Percentiles rank a stretch among this genome's conserved stretches.
phyloP scores from a whole-genome alignment of 305 asterid genomes.

The Ilex paraguariensis region DNA sequence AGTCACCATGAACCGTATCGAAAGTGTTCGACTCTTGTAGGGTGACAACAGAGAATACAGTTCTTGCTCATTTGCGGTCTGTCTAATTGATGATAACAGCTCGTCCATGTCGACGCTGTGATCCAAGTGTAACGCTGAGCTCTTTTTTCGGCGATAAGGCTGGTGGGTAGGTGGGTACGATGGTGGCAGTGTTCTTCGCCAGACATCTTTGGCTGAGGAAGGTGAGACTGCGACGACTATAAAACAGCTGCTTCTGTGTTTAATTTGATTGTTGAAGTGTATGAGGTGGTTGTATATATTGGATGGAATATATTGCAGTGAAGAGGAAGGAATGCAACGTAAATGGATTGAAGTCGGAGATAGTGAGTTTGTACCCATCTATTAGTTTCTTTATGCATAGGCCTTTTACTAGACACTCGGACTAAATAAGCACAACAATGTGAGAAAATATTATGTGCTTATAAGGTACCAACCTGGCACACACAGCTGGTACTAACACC shows the following conservation, averaged over 20 bases:
- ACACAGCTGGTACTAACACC: no score
- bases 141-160: slow-evolving; percentile 29
- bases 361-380: no score
- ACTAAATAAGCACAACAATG: no score
- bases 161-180: slow-evolving; percentile 13
- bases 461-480: no score
- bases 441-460: no score
- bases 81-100: slow-evolving; percentile 41
- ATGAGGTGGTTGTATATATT: no score
- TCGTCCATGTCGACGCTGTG: slow-evolving; percentile 74
- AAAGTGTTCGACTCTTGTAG: slow-evolving; percentile 50
- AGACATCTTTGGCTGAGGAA: slow-evolving; percentile 29
- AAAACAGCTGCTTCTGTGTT: slow-evolving; percentile 17
- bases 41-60: slow-evolving; percentile 67
- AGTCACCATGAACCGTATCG: slow-evolving; percentile 70
- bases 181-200: slow-evolving; percentile 18
- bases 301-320: no score
- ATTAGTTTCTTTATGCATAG: no score
- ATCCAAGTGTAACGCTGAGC: slow-evolving; percentile 33
- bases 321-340: no score
- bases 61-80: slow-evolving; percentile 60
- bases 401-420: no score
- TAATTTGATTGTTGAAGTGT: no score
- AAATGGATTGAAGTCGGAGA: no score
- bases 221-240: slow-evolving; percentile 31